Evolutionary conservation across 139 green algal species (phyloP), one percentile per base, ranked within the genome.

Genomic region (Chlorella sp.): DNA sequence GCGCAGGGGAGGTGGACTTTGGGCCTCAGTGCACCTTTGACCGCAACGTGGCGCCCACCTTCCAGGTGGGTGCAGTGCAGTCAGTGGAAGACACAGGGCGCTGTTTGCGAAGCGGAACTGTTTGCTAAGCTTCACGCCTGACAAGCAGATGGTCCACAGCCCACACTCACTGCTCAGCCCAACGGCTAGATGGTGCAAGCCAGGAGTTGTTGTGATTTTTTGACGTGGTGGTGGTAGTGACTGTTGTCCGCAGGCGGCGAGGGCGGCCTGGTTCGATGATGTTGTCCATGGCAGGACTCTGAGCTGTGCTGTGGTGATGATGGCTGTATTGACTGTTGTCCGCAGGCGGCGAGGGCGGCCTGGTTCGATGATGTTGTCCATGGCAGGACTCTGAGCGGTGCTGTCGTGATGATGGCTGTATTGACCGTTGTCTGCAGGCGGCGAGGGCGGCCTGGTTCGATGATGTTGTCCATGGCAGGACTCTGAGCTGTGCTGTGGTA

Each of bases 1-100:
- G 10, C 10, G 42, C 42, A 55, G 67, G 67, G 14, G 67, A 72
- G 5, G 67, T 72, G 4, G 67, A 72, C 27, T 72, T 72, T 72
- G 67, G 67, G 5, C 67, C 67, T 31, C 67, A 72, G 36, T 60
- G n/a, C 32, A 72, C 67, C 5, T 72, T 72, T 72, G 67, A 72
- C 34, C 33, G 36, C 33, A 72, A 72, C 27, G 67, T 72, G 23
- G 67, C 67, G 26, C 35, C 67, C 26, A 72, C 67, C 3, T 72
- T 72, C 27, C 67, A 72, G 35, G 59, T 55, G 42, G 42, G 42
- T 55, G 42, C 42, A 55, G 10, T 17, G 17, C 42, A 55, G 42
- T 55, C 10, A 24, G 42, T 55, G 42, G 17, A 55, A n/a, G n/a
- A n/a, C n/a, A n/a, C n/a, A n/a, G n/a, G n/a, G n/a, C n/a, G n/a